Evolutionary conservation across 768 basidiomycete genomes (phyloP).

Genomic region (Suillus ampliporus): DNA sequence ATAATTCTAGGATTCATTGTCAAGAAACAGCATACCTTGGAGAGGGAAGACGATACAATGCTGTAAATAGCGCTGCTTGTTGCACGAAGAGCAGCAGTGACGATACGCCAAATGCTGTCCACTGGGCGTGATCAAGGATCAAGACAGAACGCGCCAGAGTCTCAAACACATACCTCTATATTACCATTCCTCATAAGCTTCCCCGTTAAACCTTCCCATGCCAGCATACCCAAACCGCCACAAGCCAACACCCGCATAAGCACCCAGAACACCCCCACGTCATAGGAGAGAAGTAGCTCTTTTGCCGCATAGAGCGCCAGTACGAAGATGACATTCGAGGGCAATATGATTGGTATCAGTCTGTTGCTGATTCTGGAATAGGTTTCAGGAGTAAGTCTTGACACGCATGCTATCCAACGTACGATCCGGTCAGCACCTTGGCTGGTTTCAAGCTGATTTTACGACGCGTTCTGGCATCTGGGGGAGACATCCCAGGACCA

Average conservation of each 20-base stretch:
- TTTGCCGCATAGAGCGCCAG: constrained; percentile 66
- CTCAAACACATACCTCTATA: constrained; percentile 58
- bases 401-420: constrained; percentile 32
- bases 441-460: constrained; percentile 67
- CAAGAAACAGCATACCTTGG: constrained; percentile 56
- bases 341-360: constrained; percentile 58
- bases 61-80: constrained; percentile 68
- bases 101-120: constrained; percentile 71
- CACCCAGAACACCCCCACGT: constrained; percentile 79
- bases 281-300: constrained; percentile 67
- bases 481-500: constrained; percentile 55
- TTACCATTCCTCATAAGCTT: constrained; percentile 57
- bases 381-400: constrained; percentile 10
- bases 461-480: constrained; percentile 69
- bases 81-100: constrained; percentile 73
- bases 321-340: constrained; percentile 69
- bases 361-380: constrained; percentile 54
- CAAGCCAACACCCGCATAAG: constrained; percentile 74
- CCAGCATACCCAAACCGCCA: constrained; percentile 67
- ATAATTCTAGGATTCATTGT: neutral
- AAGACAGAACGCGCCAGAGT: constrained; percentile 10
- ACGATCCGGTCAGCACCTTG: constrained; percentile 60
- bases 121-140: constrained; percentile 47
- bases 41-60: constrained; percentile 70
- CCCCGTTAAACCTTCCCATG: constrained; percentile 63